phyloP scores from a whole-genome alignment of 1,284 basidiomycete species.

The Sporisorium graminicola region DNA sequence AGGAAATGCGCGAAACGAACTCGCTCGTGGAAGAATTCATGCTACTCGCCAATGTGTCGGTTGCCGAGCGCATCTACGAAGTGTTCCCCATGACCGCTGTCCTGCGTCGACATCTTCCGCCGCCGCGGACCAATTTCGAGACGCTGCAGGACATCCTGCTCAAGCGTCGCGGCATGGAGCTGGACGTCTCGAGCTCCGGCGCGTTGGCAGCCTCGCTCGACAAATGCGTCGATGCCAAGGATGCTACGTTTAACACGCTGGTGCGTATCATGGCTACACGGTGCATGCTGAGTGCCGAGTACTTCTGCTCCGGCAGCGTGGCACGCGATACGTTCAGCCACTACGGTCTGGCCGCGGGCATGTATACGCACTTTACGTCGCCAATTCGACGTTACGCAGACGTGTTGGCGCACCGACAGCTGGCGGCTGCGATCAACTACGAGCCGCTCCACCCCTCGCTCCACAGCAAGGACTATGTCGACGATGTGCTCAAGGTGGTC shows the following conservation, averaged over 20 bases:
- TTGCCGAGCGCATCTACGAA: slow-evolving; percentile 91
- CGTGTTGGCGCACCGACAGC: slow-evolving; percentile 92
- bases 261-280: slow-evolving; percentile 99
- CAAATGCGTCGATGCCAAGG: slow-evolving; percentile 79
- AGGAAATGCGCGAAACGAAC: slow-evolving; percentile 92
- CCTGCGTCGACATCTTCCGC: slow-evolving; percentile 90
- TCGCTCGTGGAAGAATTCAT: slow-evolving; percentile 99
- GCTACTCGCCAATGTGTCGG: slow-evolving; percentile 96
- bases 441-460: slow-evolving; percentile 85
- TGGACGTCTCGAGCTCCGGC: slow-evolving; percentile 92
- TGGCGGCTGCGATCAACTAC: slow-evolving; percentile 89
- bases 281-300: slow-evolving; percentile 98
- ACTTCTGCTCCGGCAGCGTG: slow-evolving; percentile 95
- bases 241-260: slow-evolving; percentile 88
- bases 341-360: slow-evolving; percentile 94
- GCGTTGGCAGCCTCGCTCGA: slow-evolving; percentile 92
- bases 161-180: slow-evolving; percentile 85
- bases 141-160: slow-evolving; percentile 90
- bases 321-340: slow-evolving; percentile 92
- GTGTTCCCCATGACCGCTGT: slow-evolving; percentile 96
- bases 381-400: slow-evolving; percentile 73
- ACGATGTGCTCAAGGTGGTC: slow-evolving; percentile 85
- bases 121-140: slow-evolving; percentile 94
- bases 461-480: slow-evolving; percentile 89
- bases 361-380: slow-evolving; percentile 96